Conservation (phyloP, 1,284 basidiomycete genomes). For the Phylloboletellus chloephorus region DNA sequence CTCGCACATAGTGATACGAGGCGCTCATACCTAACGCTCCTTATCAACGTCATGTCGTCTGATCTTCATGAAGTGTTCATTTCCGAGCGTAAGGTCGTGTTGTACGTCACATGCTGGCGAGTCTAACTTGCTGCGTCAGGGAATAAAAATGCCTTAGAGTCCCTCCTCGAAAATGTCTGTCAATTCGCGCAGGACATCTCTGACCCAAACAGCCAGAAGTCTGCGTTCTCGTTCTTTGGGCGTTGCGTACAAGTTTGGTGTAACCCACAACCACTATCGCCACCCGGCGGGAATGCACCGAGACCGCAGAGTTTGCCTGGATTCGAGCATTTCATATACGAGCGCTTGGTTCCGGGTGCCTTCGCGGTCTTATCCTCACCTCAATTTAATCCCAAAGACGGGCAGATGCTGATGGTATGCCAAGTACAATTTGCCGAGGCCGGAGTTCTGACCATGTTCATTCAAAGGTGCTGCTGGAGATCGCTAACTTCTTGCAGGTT, state of each 20-base stretch:
- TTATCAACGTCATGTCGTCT: constrained; percentile 79
- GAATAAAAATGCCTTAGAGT: constrained; percentile 76
- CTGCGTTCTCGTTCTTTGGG: constrained; percentile 79
- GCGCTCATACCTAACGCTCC: constrained; percentile 82
- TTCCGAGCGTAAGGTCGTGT: constrained; percentile 65
- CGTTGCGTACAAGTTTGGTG: constrained; percentile 82
- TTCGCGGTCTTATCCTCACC: constrained; percentile 80
- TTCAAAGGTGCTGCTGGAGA: constrained; percentile 80
- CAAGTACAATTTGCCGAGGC: not conserved
- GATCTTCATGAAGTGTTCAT: constrained; percentile 83
- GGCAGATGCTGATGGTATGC: constrained; percentile 76
- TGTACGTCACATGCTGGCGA: constrained; percentile 4
- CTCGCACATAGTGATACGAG: constrained; percentile 83
- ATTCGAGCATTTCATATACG: constrained; percentile 92
- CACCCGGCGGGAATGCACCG: constrained; percentile 36
- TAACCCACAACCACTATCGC: constrained; percentile 38
- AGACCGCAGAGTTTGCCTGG: constrained; percentile 64
- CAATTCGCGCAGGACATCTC: constrained; percentile 70
- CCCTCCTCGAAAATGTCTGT: constrained; percentile 70
- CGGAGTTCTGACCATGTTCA: constrained; percentile 2
- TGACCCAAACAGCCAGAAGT: constrained; percentile 72
- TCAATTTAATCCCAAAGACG: constrained; percentile 85
- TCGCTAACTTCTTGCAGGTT: constrained; percentile 78
- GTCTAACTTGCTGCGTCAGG: constrained; percentile 40
- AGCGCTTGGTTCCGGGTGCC: constrained; percentile 76